Evolutionary conservation across 768 basidiomycete genomes (phyloP), one percentile per base, ranked within the genome.

Genomic region (Boletellus ananiceps): DNA sequence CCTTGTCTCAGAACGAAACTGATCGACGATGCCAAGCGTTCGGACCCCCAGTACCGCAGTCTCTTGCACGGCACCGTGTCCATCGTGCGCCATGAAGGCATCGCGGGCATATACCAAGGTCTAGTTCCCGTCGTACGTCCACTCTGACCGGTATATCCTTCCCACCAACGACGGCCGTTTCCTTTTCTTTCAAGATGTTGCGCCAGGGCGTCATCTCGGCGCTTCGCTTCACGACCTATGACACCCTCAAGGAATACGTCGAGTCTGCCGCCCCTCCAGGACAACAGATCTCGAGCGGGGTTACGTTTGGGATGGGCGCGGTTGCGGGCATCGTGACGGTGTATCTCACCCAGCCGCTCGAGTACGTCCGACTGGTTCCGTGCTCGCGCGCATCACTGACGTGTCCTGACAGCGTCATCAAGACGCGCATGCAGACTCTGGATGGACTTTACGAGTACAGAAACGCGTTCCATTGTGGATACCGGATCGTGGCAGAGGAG

Each of bases 131-230:
- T 97, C 47, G 94, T 95, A 65, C 51, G 86, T 79, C 4, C 25
- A n/a, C 21, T 21, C 29, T 3, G 33, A 33, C 21, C 8, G 14
- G 2, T n/a, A 5, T 8, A 11, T 9, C 12, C 8, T 23, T 19
- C 4, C 2, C 0, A 4, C 33, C 7, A 1, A 8, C 8, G 35
- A 11, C 29, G n/a, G 12, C 4, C 23, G 23, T 25, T 25, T 25
- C 8, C 18, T 25, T 13, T 29, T 11, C 38, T n/a, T 62, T 11
- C 7, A 61, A 96, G 92, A 91, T 95, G 82, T 88, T 95, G 81
- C 86, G 93, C 21, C 95, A 98, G 81, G 93, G 93, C 34, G 95
- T 93, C 36, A 99, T 98, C 65, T 97, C 93, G 5, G 93, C 96
- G 11, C 82, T 98, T 29, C 80, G 95, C 29, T 98, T 97, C 72